phyloP scores from a whole-genome alignment of 2,329 filamentous ascomycete species.

The Penicillium sp. region DNA sequence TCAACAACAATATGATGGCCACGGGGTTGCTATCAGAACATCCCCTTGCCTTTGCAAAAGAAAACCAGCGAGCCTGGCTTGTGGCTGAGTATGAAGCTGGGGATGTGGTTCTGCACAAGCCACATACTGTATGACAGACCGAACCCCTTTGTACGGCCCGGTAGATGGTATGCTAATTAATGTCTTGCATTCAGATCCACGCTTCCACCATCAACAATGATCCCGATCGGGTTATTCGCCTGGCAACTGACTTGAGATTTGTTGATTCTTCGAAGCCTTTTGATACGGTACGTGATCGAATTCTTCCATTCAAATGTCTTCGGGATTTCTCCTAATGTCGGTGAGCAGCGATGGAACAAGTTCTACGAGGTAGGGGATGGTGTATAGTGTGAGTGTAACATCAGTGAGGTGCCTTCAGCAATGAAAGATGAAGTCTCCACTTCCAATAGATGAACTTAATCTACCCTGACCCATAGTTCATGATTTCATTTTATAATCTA shows the following conservation, averaged over 20 bases:
- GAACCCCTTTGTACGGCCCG: background rate
- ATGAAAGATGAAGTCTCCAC: background rate
- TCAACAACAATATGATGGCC: slow-evolving; percentile 8
- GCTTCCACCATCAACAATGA: slow-evolving; percentile 9
- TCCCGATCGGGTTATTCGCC: slow-evolving; percentile 1
- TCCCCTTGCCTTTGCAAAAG: slow-evolving; percentile 1
- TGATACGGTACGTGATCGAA: background rate
- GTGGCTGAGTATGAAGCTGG: slow-evolving; percentile 7
- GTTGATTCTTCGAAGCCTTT: slow-evolving; percentile 3
- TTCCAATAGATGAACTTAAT: background rate
- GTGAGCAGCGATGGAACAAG: slow-evolving; percentile 6
- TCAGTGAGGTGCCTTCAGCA: background rate
- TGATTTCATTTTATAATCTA: background rate
- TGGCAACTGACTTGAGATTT: slow-evolving; percentile 8
- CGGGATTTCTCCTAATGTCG: background rate
- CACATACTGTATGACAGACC: slow-evolving; percentile 1
- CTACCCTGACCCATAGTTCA: background rate
- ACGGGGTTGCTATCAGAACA: slow-evolving; percentile 1
- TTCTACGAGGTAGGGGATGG: slow-evolving; percentile 9
- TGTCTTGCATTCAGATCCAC: slow-evolving; percentile 3
- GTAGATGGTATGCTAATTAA: background rate
- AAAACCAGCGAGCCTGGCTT: slow-evolving; percentile 3
- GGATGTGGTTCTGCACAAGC: slow-evolving; percentile 9
- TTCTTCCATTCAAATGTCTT: no score
- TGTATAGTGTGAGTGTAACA: slow-evolving; percentile 1